phyloP scores from a whole-genome alignment of 2,329 filamentous ascomycete species.

The Sporothrix inflata region DNA sequence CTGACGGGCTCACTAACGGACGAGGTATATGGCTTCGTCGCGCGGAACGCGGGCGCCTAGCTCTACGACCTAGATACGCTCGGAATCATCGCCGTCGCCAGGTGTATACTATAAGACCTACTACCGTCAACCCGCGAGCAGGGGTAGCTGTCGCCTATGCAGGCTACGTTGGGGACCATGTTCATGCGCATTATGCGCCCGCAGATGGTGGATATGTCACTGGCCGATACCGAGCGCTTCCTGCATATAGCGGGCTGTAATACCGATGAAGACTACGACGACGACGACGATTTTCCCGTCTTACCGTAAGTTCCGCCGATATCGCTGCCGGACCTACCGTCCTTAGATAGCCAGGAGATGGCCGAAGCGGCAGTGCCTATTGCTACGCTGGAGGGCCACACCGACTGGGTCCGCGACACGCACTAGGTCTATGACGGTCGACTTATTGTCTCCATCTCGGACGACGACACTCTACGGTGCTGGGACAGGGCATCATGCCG shows the following conservation, averaged over 20 bases:
- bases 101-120: background rate
- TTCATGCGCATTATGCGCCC: background rate
- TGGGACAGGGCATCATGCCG: slow-evolving; percentile 5
- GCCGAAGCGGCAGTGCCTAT: background rate
- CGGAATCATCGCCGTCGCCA: background rate
- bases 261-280: too few species aligned
- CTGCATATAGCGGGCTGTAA: background rate
- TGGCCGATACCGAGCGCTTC: background rate
- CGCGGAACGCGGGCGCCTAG: background rate
- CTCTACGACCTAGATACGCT: background rate
- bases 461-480: background rate
- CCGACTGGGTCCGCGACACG: background rate
- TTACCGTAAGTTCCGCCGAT: too few species aligned
- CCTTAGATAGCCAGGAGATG: background rate
- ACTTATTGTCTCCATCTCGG: background rate
- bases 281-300: too few species aligned
- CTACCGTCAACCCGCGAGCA: background rate
- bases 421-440: background rate
- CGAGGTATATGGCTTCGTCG: too few species aligned
- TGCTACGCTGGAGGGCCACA: background rate
- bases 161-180: background rate
- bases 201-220: background rate
- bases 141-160: background rate
- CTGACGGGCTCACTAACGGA: too few species aligned
- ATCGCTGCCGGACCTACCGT: too few species aligned